phyloP scores from a whole-genome alignment of 176 grass and related monocot species.

The Saccharum officinarum region DNA sequence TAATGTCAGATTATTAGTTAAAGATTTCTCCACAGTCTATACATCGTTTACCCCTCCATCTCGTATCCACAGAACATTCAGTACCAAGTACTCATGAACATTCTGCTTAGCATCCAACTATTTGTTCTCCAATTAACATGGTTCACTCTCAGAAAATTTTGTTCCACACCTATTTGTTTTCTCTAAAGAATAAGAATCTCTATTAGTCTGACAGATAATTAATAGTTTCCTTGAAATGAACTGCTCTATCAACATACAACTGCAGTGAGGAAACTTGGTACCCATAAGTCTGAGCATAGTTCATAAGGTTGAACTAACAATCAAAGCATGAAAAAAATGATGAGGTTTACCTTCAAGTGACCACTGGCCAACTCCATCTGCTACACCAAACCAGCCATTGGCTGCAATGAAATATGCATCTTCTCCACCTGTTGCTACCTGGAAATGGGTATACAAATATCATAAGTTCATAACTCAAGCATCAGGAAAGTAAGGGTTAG shows the following conservation, averaged over 20 bases:
- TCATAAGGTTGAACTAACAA: conserved; percentile 17
- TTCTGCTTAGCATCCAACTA: not conserved
- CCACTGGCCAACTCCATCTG: conserved; percentile 99
- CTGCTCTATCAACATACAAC: not conserved
- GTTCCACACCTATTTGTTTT: not conserved
- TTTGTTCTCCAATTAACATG: not conserved
- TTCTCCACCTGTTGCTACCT: conserved; percentile 86
- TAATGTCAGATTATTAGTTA: not conserved
- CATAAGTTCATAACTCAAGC: conserved; percentile 4
- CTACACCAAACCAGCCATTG: conserved; percentile 91
- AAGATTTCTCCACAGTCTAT: not conserved
- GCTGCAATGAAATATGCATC: conserved; percentile 83
- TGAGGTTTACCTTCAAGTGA: conserved; percentile 80
- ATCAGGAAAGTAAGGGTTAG: not conserved
- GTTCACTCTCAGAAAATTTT: not conserved
- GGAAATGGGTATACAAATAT: conserved; percentile 30
- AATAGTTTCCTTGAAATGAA: conserved; percentile 8
- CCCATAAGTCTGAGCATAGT: not conserved
- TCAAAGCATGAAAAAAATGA: conserved; percentile 2
- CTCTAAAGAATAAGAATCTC: not conserved
- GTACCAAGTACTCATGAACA: not conserved
- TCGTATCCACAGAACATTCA: not conserved
- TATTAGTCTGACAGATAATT: not conserved
- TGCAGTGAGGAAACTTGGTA: not conserved
- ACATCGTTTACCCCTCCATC: not conserved